Conservation (phyloP, 2,329 filamentous ascomycete genomes). For the Phaeoacremonium minimum region DNA sequence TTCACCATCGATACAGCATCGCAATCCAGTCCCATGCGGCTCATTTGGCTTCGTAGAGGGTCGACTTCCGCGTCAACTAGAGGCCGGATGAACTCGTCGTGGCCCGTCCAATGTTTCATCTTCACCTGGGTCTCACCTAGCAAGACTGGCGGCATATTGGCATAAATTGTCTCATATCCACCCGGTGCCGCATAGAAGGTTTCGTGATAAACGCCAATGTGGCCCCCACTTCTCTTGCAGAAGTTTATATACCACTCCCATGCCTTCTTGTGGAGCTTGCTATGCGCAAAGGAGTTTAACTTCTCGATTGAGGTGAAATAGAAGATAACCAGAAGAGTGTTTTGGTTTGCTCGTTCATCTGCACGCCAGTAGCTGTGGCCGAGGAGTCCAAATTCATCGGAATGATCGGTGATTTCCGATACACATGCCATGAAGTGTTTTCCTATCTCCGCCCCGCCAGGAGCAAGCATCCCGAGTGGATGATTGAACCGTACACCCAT, state of each 20-base stretch:
- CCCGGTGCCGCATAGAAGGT: constrained; percentile 38
- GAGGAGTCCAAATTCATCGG: constrained; percentile 42
- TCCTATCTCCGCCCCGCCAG: constrained; percentile 33
- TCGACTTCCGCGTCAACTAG: too few species aligned
- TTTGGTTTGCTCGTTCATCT: constrained; percentile 28
- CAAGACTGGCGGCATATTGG: constrained; percentile 33
- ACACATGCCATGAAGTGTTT: constrained; percentile 33
- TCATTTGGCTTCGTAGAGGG: too few species aligned
- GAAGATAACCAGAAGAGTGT: constrained; percentile 33
- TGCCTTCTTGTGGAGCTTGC: constrained; percentile 36
- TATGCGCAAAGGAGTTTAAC: constrained; percentile 48
- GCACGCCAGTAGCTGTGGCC: constrained; percentile 5
- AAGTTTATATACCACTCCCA: constrained; percentile 44
- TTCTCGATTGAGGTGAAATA: constrained; percentile 47
- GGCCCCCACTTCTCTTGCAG: constrained; percentile 18
- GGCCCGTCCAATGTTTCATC: too few species aligned
- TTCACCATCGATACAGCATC: too few species aligned
- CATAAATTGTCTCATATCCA: constrained; percentile 47
- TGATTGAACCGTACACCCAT: constrained; percentile 40
- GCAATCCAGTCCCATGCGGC: too few species aligned
- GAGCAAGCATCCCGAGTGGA: constrained; percentile 43
- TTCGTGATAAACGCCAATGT: constrained; percentile 52
- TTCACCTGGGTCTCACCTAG: constrained; percentile 23
- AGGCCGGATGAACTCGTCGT: too few species aligned
- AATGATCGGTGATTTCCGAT: constrained; percentile 23